Evolutionary conservation across 805 yeast species (phyloP).

Genomic region (Candida sonorensis): DNA sequence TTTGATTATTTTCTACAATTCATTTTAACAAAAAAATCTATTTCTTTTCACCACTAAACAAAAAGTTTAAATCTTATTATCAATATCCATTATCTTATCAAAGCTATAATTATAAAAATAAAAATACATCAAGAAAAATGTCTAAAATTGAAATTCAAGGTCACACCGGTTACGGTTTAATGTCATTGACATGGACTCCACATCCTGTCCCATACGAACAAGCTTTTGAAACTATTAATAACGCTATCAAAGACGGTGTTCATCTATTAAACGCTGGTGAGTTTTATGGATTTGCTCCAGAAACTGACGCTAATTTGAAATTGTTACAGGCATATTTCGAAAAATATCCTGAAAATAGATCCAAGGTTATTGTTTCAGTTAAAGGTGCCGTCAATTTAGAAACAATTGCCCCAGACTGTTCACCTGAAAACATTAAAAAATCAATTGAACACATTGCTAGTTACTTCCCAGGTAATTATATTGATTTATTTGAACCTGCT

Average conservation of each 20-base stretch:
- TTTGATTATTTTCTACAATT: no score
- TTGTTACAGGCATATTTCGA: slow-evolving; percentile 51
- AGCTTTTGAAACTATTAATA: slow-evolving; percentile 47
- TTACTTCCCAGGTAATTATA: slow-evolving; percentile 31
- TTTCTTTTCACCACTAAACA: no score
- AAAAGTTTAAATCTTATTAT: no score
- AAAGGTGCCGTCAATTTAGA: slow-evolving; percentile 70
- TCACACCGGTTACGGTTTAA: slow-evolving; percentile 64
- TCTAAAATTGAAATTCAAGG: slow-evolving; percentile 10
- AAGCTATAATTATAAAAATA: no score
- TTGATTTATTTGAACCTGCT: slow-evolving; percentile 66
- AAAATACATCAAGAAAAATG: no score
- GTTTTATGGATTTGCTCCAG: slow-evolving; percentile 54
- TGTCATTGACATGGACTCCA: slow-evolving; percentile 73
- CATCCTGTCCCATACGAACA: slow-evolving; percentile 46
- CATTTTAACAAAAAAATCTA: no score
- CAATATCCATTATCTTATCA: no score
- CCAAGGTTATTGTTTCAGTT: slow-evolving; percentile 52
- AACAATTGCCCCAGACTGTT: slow-evolving; percentile 43
- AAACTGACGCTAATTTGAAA: slow-evolving; percentile 43
- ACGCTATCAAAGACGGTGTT: slow-evolving; percentile 43
- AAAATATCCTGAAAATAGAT: slow-evolving; percentile 47
- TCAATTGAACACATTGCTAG: slow-evolving; percentile 41
- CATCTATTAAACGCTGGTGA: slow-evolving; percentile 67
- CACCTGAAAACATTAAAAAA: slow-evolving; percentile 36